Conservation (phyloP, 768 basidiomycete species). For the Amyloporia xantha region DNA sequence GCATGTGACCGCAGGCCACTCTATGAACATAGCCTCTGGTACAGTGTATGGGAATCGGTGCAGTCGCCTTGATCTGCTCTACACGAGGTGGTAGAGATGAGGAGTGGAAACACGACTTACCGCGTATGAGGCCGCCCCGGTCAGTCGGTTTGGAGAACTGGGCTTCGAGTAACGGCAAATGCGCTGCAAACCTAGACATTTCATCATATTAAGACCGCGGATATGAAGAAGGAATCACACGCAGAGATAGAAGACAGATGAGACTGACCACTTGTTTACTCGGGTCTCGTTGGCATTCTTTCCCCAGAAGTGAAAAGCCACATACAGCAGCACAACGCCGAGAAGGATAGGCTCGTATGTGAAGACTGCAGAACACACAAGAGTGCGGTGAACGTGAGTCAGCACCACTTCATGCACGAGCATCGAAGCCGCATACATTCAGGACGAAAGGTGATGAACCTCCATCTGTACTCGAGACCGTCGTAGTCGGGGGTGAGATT, state of each 20-base stretch:
- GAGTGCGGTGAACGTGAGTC: neutral
- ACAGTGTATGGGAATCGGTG: too few species aligned
- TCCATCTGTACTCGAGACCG: slow-evolving; percentile 71
- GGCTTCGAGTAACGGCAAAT: slow-evolving; percentile 48
- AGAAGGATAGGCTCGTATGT: slow-evolving; percentile 57
- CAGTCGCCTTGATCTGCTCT: too few species aligned
- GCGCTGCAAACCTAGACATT: slow-evolving; percentile 48
- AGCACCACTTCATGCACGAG: too few species aligned
- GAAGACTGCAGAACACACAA: slow-evolving; percentile 40
- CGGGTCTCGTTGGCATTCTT: slow-evolving; percentile 48
- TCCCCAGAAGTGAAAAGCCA: slow-evolving; percentile 53
- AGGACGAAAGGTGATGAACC: slow-evolving; percentile 73
- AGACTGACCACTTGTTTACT: slow-evolving; percentile 61
- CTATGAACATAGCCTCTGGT: too few species aligned
- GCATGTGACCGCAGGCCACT: too few species aligned
- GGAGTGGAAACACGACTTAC: slow-evolving; percentile 8
- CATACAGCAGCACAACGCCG: slow-evolving; percentile 46
- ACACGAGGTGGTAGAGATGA: neutral
- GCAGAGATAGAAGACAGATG: neutral
- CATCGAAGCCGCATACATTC: slow-evolving; percentile 44
- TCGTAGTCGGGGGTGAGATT: slow-evolving; percentile 54
- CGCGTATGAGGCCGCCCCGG: slow-evolving; percentile 23
- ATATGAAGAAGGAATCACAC: slow-evolving; percentile 1
- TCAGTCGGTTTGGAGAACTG: slow-evolving; percentile 73
- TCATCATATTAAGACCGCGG: slow-evolving; percentile 4